Evolutionary conservation across 139 green algal species (phyloP), one percentile per base, ranked within the genome.

Genomic region (Nannochloris sp.): DNA sequence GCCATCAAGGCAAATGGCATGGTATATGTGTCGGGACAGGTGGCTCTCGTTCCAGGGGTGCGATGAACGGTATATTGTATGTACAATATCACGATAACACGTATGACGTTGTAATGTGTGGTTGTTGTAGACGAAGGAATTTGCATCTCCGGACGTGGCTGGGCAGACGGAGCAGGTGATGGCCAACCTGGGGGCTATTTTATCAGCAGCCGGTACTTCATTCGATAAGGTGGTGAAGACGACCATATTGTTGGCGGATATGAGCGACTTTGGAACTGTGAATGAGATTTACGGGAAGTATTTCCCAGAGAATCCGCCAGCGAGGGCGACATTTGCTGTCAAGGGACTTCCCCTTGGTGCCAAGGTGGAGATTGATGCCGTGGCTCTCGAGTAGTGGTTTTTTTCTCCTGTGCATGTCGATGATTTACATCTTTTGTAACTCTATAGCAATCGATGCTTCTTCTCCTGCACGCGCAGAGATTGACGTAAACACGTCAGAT

Each of bases 211-310:
- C 7, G 93, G 93, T 12, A 83, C 80, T 14, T 66, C 62, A 55
- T 97, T 81, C 44, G 61, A 69, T 34, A 78, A 91, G 21, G 93
- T 99, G 3, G 83, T 98, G 14, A 98, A 99, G 75, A 97, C 91
- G 4, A 98, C 90, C 24, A 91, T 97, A 59, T 78, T 99, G 44
- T 61, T 90, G 11, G 78, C 78, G 15, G 86, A 96, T 74, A 96
- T 99, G 71, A 72, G 16, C 4, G 88, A 97, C 73, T 97, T 97
- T 76, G 75, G 66, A 12, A 83, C 78, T n/a, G 87, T 98, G 10
- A 97, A 98, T 64, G 85, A 58, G 11, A 81, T 95, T 18, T 95
- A 95, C 60, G 83, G 57, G 31, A 84, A 75, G 51, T 91, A 84
- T 69, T 97, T 97, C 75, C 62, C 78, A 2, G 65, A 81, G n/a